Conservation (phyloP, 495 filamentous ascomycete genomes). For the Pseudomonodictys pantanalensis region DNA sequence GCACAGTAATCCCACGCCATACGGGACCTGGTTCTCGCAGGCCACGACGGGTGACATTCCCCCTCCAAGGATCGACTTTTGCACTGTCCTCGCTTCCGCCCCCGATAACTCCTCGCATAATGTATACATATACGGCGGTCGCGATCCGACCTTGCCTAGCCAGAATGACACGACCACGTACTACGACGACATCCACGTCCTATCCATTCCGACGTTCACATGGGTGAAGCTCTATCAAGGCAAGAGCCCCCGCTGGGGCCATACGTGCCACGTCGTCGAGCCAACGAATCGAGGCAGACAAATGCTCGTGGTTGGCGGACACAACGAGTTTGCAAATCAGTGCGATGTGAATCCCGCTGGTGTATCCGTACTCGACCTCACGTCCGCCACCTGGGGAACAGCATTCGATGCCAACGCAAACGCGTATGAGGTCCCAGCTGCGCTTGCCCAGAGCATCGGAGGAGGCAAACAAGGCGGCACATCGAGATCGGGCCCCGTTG, state of each 20-base stretch:
- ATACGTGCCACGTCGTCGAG: constrained; percentile 44
- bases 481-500: too few relatives aligned
- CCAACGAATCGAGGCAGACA: constrained; percentile 37
- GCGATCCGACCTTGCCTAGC: constrained; percentile 35
- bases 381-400: constrained; percentile 39
- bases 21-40: constrained; percentile 28
- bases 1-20: not conserved
- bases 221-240: constrained; percentile 62
- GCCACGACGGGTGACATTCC: constrained; percentile 20
- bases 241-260: constrained; percentile 37
- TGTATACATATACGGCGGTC: constrained; percentile 49
- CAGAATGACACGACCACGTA: constrained; percentile 35
- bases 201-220: constrained; percentile 73
- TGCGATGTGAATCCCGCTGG: constrained; percentile 45
- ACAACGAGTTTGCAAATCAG: constrained; percentile 16
- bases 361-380: constrained; percentile 41
- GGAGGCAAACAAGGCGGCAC: too few relatives aligned
- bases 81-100: constrained; percentile 13
- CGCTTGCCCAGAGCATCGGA: too few relatives aligned
- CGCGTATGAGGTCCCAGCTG: too few relatives aligned
- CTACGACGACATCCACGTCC: constrained; percentile 66
- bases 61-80: constrained; percentile 24
- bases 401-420: constrained; percentile 31
- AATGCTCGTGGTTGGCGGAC: constrained; percentile 47
- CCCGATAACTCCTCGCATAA: constrained; percentile 30